Percentiles rank a stretch among this genome's conserved stretches.
These are phyloP conservation scores for Artemisia annua DNA, from an alignment of 129 eudicot species.

Conservation along the genomic window DNA sequence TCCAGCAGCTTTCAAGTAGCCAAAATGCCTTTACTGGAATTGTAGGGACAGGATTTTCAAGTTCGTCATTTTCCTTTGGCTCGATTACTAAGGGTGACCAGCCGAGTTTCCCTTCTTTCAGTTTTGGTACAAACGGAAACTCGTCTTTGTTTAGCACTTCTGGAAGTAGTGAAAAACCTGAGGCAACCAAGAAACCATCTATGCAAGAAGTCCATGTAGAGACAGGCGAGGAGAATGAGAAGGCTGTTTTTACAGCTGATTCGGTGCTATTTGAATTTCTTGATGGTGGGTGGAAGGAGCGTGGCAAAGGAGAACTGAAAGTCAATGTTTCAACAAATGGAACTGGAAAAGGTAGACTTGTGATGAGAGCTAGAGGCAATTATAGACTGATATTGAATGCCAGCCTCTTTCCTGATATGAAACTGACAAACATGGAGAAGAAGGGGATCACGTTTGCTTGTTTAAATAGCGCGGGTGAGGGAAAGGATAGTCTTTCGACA, in stretches of 20 bases:
- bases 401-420: conserved; percentile 79
- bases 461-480: conserved; percentile 68
- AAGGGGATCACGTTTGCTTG: conserved; percentile 93
- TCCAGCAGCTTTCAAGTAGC: conserved; percentile 83
- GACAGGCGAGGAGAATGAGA: conserved; percentile 94
- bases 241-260: conserved; percentile 70
- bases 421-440: conserved; percentile 90
- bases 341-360: conserved; percentile 65
- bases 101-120: conserved; percentile 42
- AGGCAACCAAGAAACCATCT: conserved; percentile 49
- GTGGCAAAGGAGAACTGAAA: conserved; percentile 91
- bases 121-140: conserved; percentile 55
- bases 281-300: conserved; percentile 90
- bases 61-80: conserved; percentile 80
- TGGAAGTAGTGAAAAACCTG: conserved; percentile 30
- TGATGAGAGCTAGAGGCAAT: conserved; percentile 89
- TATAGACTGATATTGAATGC: conserved; percentile 82
- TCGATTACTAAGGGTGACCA: conserved; percentile 47
- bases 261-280: conserved; percentile 68
- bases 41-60: conserved; percentile 80
- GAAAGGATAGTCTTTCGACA: conserved; percentile 66
- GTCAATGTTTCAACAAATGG: conserved; percentile 62
- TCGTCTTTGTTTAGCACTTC: conserved; percentile 59
- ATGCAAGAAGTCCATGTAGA: conserved; percentile 86
- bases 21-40: conserved; percentile 92